Conservation (phyloP, 1,284 basidiomycete genomes). For the Ceratobasidium sp. region DNA sequence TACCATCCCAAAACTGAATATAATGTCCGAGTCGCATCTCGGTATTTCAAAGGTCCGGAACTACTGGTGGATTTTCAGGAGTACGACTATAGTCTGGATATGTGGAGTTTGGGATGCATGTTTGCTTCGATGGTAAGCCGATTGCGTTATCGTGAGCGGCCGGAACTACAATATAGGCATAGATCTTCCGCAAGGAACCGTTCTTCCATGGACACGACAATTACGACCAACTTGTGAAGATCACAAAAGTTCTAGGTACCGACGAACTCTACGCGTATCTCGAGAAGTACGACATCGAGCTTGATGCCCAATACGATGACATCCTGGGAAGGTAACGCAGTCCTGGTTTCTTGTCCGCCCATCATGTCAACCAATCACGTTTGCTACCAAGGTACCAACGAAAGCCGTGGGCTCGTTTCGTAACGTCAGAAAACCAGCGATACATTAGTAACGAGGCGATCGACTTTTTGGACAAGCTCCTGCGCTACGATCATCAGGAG, state of each 20-base stretch:
- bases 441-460: slow-evolving; percentile 99
- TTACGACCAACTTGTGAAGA: slow-evolving; percentile 98
- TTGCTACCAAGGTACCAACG: slow-evolving; percentile 73
- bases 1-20: slow-evolving; percentile 98
- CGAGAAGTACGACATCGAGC: slow-evolving; percentile 93
- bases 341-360: neutral
- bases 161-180: slow-evolving; percentile 17
- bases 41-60: slow-evolving; percentile 99
- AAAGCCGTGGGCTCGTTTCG: slow-evolving; percentile 93
- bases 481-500: slow-evolving; percentile 97
- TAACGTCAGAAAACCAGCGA: slow-evolving; percentile 94
- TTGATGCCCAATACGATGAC: slow-evolving; percentile 90
- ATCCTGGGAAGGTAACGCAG: slow-evolving; percentile 73
- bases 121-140: slow-evolving; percentile 92
- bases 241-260: slow-evolving; percentile 96
- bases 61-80: slow-evolving; percentile 98
- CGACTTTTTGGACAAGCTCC: slow-evolving; percentile 94
- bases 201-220: slow-evolving; percentile 99
- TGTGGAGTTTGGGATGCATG: slow-evolving; percentile 99
- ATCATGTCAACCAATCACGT: neutral
- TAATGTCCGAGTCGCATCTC: slow-evolving; percentile 96
- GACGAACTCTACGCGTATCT: slow-evolving; percentile 92
- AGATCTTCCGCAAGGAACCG: slow-evolving; percentile 99
- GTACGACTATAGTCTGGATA: slow-evolving; percentile 95
- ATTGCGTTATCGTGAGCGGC: neutral